These are phyloP conservation scores for Cystobasidium tubakii DNA, from an alignment of 768 basidiomycete species.

Conservation along the genomic window DNA sequence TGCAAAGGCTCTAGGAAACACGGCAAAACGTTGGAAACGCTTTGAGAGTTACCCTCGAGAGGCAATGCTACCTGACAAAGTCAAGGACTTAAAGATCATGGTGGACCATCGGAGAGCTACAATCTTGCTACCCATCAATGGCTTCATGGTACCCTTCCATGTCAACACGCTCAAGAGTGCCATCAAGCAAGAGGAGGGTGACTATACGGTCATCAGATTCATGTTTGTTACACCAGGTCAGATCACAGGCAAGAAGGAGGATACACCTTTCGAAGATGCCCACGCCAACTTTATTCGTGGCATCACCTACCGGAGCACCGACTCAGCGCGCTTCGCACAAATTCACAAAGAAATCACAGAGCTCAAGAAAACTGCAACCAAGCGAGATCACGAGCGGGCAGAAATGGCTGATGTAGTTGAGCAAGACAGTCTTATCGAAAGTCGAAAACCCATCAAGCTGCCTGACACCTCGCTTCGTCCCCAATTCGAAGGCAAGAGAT, in stretches of 20 bases:
- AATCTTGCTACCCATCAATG: conserved; percentile 84
- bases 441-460: conserved; percentile 78
- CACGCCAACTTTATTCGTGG: conserved; percentile 94
- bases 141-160: conserved; percentile 94
- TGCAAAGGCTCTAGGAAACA: conserved; percentile 65
- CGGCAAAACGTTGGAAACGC: conserved; percentile 87
- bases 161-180: conserved; percentile 98
- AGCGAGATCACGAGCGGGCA: conserved; percentile 93
- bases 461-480: conserved; percentile 90
- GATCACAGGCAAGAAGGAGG: conserved; percentile 95
- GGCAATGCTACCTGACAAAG: conserved; percentile 75
- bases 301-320: conserved; percentile 83
- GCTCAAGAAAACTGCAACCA: conserved; percentile 91
- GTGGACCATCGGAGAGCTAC: conserved; percentile 87
- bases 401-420: conserved; percentile 97
- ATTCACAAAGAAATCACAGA: conserved; percentile 89
- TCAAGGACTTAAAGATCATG: conserved; percentile 75
- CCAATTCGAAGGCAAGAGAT: conserved; percentile 84
- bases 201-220: conserved; percentile 86
- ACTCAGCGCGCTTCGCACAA: conserved; percentile 78
- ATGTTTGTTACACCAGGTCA: conserved; percentile 99
- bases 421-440: conserved; percentile 79
- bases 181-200: conserved; percentile 93
- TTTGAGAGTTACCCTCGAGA: conserved; percentile 98
- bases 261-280: conserved; percentile 95